These are phyloP conservation scores for Vaccinium myrtillus DNA, from an alignment of 148 eudicot genomes.

Conservation along the genomic window DNA sequence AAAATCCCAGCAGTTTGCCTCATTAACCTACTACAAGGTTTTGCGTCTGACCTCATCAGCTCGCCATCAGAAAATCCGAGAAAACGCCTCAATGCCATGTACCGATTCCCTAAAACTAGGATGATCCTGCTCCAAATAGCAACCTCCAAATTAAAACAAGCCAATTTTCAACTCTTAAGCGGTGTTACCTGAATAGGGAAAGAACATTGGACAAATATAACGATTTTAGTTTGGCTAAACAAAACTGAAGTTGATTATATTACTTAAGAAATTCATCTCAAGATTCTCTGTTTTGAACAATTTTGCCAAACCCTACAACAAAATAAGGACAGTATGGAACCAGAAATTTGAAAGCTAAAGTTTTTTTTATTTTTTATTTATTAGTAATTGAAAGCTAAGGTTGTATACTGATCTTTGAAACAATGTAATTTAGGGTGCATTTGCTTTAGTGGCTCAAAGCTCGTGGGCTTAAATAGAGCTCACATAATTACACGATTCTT, in stretches of 20 bases:
- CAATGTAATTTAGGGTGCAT: background rate
- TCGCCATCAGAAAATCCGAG: conserved; percentile 95
- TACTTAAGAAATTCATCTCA: background rate
- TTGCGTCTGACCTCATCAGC: conserved; percentile 85
- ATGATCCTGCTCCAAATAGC: conserved; percentile 1
- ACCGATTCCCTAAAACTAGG: background rate
- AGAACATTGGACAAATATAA: too few species aligned
- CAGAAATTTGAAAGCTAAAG: background rate
- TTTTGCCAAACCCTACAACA: background rate
- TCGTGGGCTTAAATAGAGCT: background rate
- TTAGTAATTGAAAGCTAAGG: too few species aligned
- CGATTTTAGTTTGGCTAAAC: background rate
- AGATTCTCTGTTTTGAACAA: background rate
- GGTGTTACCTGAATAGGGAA: background rate
- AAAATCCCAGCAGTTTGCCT: conserved; percentile 89
- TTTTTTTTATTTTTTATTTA: too few species aligned
- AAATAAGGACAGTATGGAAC: background rate
- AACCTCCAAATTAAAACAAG: background rate
- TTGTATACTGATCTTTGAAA: background rate
- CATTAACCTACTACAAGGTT: conserved; percentile 84
- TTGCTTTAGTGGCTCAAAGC: background rate
- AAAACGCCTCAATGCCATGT: conserved; percentile 76
- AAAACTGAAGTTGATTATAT: background rate
- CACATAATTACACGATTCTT: background rate
- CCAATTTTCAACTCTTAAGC: background rate